phyloP scores from a whole-genome alignment of 73 alveolate species.

The Paramecium tetraurelia region DNA sequence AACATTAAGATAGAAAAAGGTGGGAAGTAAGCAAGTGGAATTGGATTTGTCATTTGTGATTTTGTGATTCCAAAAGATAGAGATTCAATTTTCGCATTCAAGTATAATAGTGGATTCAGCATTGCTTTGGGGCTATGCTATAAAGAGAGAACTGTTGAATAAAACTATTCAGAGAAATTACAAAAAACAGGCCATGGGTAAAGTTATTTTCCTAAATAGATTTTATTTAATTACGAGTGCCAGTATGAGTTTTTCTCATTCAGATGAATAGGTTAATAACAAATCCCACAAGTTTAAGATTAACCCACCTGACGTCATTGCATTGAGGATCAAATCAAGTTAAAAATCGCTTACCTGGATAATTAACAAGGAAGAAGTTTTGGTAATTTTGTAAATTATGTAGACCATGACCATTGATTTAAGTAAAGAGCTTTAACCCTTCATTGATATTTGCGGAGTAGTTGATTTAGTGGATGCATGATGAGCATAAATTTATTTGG shows the following conservation, averaged over 20 bases:
- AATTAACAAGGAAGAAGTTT: neutral
- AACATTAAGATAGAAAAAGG: neutral
- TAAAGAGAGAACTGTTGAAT: neutral
- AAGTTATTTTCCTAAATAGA: neutral
- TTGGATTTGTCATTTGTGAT: neutral
- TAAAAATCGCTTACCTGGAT: neutral
- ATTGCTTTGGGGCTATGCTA: neutral
- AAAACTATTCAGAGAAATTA: neutral
- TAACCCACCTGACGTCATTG: neutral
- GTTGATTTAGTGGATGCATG: neutral
- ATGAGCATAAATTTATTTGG: neutral
- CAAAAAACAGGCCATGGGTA: neutral
- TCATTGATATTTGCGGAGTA: neutral
- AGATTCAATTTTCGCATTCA: neutral
- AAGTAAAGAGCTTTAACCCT: neutral
- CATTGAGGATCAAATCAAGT: neutral
- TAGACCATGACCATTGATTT: neutral
- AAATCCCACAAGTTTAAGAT: neutral
- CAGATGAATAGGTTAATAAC: neutral
- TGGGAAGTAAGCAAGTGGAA: neutral
- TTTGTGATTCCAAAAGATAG: neutral
- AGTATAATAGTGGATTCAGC: neutral
- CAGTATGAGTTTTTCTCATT: neutral
- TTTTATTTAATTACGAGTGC: neutral
- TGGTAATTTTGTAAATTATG: neutral